Percentiles rank a stretch among this genome's conserved stretches.
Conservation (phyloP, 306 rosid species). For the Ziziphus jujuba region DNA sequence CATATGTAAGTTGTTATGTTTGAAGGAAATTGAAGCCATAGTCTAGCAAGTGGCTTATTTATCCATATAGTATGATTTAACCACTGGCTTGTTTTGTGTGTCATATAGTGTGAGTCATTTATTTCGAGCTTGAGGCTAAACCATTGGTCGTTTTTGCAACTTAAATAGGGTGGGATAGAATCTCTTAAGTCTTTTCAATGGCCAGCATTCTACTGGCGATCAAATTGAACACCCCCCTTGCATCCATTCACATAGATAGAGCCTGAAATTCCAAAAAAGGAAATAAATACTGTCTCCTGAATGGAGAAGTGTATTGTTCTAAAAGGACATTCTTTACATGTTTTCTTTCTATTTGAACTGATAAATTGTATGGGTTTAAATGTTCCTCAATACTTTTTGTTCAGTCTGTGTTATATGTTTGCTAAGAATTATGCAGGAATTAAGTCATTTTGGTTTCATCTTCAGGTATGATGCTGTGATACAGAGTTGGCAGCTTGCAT, state of each 20-base stretch:
- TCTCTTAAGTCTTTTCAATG: not conserved
- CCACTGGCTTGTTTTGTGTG: too few relatives aligned
- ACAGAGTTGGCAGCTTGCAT: conserved; percentile 84
- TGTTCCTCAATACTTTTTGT: not conserved
- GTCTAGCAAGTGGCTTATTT: too few relatives aligned
- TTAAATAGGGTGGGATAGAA: not conserved
- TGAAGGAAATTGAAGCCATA: not conserved
- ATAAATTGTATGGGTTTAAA: not conserved
- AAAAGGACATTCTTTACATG: not conserved
- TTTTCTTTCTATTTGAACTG: not conserved
- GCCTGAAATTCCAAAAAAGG: not conserved
- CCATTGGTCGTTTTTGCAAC: not conserved
- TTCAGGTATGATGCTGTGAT: conserved; percentile 75
- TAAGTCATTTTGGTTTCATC: conserved; percentile 19
- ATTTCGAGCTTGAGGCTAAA: not conserved
- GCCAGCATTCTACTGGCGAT: not conserved
- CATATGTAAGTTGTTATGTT: not conserved
- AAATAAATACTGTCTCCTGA: too few relatives aligned
- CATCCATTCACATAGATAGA: not conserved
- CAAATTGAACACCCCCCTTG: too few relatives aligned
- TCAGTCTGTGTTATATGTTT: not conserved
- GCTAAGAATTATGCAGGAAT: not conserved
- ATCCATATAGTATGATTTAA: too few relatives aligned
- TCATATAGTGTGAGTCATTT: too few relatives aligned
- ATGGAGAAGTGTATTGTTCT: not conserved